Base-by-base conservation (phyloP, 2,329 filamentous ascomycete species). In the Cryphonectria parasitica region DNA sequence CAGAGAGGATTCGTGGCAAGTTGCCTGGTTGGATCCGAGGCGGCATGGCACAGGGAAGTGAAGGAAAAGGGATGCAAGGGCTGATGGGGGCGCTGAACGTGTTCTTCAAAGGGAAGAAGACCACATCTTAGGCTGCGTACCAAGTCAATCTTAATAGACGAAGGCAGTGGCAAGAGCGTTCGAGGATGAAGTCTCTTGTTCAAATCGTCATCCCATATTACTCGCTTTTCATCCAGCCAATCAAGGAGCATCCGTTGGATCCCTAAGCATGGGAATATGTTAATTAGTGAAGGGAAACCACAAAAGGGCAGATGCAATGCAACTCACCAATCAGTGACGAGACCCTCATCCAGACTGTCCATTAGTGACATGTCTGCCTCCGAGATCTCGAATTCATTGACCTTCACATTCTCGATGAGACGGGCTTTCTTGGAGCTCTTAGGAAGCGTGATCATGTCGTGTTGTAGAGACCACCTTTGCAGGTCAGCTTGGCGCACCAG, bases 1-100 rank as follows among this genome's bases (percentile, higher is more conserved):
- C 87, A 39, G 85, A 89, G 64, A 87, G 92, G 68, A 94, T 98
- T 72, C 87, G 88, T 75, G 82, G 81, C 34, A 98, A 98, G 82
- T 81, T 99, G 74, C 96, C 96, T 0, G 90, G 88, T 1, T 99
- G 96, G 96, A 98, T 99, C 76, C 87, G 87, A 74, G 88, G 86
- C 15, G 93, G 92, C 49, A 81, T 97, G 79, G 80, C 84, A 66
- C 75, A 78, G 69, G 83, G 82, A 22, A 82, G 85, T 75, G 82
- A 87, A 76, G 80, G 83, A 43, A 84, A 82, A 73, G 83, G 83
- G 7, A 81, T 92, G 74, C 85, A 84, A 28, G 85, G 85, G 72
- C 78, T 91, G 76, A 90, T 92, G 87, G 85, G 85, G 1, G 82
- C 82, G 8, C 76, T 91, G 74, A 83, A 84, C 13, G 77, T 77